Evolutionary conservation across 176 grass and related monocot species (phyloP).

Genomic region (Ensete ventricosum): DNA sequence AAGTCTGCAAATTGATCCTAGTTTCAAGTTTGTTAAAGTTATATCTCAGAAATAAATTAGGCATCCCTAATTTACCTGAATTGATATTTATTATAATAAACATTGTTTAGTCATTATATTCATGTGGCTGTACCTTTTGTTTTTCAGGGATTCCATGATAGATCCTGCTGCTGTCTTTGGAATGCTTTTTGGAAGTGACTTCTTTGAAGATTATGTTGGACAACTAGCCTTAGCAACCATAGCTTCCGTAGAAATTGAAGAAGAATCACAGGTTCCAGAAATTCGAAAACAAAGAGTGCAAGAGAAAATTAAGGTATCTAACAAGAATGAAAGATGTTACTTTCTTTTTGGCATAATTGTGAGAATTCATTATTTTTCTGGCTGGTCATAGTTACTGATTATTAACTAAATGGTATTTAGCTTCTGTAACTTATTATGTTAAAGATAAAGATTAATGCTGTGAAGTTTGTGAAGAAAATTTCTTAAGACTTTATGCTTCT

Average conservation of each 20-base stretch:
- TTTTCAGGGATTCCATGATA: slow-evolving; percentile 66
- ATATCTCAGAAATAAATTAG: background rate
- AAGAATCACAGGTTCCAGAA: slow-evolving; percentile 50
- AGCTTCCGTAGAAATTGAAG: slow-evolving; percentile 65
- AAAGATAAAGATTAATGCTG: no score
- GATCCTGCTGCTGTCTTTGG: slow-evolving; percentile 94
- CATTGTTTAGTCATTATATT: background rate
- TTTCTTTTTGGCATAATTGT: background rate
- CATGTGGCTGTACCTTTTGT: slow-evolving; percentile 2
- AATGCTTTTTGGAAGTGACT: slow-evolving; percentile 98
- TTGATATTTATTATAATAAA: background rate
- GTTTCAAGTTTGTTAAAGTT: background rate
- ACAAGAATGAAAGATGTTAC: no score
- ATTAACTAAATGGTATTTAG: no score
- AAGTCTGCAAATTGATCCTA: background rate
- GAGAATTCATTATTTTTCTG: background rate
- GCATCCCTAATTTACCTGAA: background rate
- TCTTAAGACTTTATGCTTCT: no score
- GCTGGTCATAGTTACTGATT: no score
- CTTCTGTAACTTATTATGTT: no score
- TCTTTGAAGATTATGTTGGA: slow-evolving; percentile 94
- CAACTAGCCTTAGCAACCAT: slow-evolving; percentile 86
- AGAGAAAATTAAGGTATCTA: slow-evolving; percentile 78
- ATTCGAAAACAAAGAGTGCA: slow-evolving; percentile 46
- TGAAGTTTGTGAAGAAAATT: no score